Conservation (phyloP, 768 basidiomycete genomes). For the Leccinum pellstonianum region DNA sequence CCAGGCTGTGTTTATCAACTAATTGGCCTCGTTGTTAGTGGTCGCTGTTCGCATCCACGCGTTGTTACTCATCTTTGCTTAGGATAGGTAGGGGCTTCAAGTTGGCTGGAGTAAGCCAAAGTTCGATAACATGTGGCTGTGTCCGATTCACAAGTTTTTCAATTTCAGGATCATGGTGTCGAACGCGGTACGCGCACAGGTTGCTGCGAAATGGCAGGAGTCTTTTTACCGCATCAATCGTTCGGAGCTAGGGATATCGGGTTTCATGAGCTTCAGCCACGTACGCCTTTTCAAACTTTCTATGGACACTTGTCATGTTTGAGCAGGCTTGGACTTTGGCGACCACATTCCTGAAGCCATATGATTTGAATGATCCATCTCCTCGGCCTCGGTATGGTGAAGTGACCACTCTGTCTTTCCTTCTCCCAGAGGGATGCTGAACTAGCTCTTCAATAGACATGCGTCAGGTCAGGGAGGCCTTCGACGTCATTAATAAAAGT, state of each 20-base stretch:
- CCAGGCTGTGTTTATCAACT: not conserved
- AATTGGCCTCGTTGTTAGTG: not conserved
- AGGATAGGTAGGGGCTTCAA: not conserved
- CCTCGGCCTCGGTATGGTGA: constrained; percentile 33
- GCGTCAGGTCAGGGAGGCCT: constrained; percentile 50
- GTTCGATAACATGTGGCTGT: constrained; percentile 24
- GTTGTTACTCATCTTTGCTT: not conserved
- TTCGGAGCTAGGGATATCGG: constrained; percentile 57
- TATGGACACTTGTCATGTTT: constrained; percentile 3
- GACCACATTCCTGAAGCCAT: constrained; percentile 53
- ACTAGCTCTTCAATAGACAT: constrained; percentile 39
- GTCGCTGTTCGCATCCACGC: not conserved
- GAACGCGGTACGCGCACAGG: constrained; percentile 61
- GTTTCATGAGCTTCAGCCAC: constrained; percentile 63
- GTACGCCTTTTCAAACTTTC: constrained; percentile 31
- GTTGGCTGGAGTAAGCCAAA: not conserved
- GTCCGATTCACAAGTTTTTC: not conserved
- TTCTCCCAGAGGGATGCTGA: constrained; percentile 2
- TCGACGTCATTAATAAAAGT: constrained; percentile 56
- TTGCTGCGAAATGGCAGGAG: constrained; percentile 70
- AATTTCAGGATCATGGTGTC: constrained; percentile 45
- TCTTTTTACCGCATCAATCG: constrained; percentile 64
- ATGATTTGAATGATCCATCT: constrained; percentile 44
- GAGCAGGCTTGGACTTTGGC: constrained; percentile 62
- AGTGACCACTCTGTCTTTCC: constrained; percentile 2